Percentiles rank a stretch among this genome's conserved stretches.
These are phyloP conservation scores for Antrodiella citrinella DNA, from an alignment of 768 basidiomycete genomes.

Conservation along the genomic window DNA sequence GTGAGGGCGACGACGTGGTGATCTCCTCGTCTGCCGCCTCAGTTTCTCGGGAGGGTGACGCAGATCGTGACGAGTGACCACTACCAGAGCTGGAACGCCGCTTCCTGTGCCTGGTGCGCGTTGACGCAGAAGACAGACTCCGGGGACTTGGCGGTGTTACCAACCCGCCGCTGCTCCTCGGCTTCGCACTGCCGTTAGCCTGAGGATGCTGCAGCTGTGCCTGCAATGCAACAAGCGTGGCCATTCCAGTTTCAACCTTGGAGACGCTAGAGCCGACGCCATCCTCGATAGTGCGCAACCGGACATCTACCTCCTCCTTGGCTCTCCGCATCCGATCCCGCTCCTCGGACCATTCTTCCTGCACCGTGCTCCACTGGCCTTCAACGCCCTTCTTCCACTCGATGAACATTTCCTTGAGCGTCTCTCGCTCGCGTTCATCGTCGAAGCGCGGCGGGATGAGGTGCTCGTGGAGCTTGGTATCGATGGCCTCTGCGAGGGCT, in stretches of 20 bases:
- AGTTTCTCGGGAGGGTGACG: conserved; percentile 19
- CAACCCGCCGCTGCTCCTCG: conserved; percentile 36
- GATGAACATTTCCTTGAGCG: conserved; percentile 44
- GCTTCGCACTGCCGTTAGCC: conserved; percentile 24
- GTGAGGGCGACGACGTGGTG: conserved; percentile 3
- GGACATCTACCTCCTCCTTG: conserved; percentile 74
- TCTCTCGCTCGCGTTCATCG: conserved; percentile 35
- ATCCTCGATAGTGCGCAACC: conserved; percentile 44
- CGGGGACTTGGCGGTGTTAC: conserved; percentile 75
- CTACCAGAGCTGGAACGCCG: conserved; percentile 27
- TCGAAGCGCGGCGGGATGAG: conserved; percentile 11
- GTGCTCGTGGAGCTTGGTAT: conserved; percentile 11
- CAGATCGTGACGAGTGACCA: conserved; percentile 28
- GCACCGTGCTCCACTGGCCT: conserved; percentile 67
- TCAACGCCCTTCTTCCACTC: conserved; percentile 79
- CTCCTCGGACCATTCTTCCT: conserved; percentile 79
- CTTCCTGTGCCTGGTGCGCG: conserved; percentile 17
- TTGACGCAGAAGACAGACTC: conserved; percentile 58
- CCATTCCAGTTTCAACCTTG: conserved; percentile 27
- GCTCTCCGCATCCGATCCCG: conserved; percentile 66
- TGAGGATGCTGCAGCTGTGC: conserved; percentile 30
- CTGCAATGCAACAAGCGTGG: conserved; percentile 20
- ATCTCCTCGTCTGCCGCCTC: conserved; percentile 3
- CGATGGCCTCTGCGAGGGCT: conserved; percentile 16
- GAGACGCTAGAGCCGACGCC: conserved; percentile 39